Percentiles rank a stretch among this genome's conserved stretches.
phyloP scores from a whole-genome alignment of 73 alveolate genomes.

The Paramecium bursaria region DNA sequence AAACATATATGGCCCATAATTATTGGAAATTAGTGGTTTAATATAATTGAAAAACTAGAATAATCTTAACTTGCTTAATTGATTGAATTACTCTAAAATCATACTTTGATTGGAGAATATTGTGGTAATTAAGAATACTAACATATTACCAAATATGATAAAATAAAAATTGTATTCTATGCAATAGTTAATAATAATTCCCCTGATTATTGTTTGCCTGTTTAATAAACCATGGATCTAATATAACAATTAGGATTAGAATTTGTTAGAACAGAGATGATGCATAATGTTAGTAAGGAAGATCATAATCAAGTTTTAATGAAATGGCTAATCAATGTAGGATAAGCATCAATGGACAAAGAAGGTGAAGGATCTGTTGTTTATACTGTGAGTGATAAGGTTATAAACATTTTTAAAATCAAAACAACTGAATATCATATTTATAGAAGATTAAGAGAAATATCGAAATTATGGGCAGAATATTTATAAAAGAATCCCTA shows the following conservation, averaged over 20 bases:
- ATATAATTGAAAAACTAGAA: conserved; percentile 72
- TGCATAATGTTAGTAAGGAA: conserved; percentile 74
- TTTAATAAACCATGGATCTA: conserved; percentile 76
- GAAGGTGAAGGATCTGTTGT: conserved; percentile 96
- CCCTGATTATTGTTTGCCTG: conserved; percentile 79
- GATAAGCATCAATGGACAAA: conserved; percentile 80
- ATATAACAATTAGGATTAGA: conserved; percentile 81
- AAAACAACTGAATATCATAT: conserved; percentile 94
- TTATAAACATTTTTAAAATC: conserved; percentile 81
- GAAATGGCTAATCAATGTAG: conserved; percentile 76
- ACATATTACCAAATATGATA: conserved; percentile 88
- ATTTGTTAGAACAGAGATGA: conserved; percentile 75
- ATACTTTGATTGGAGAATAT: conserved; percentile 95
- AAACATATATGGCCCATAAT: conserved; percentile 88
- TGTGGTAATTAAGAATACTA: conserved; percentile 91
- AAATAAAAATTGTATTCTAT: conserved; percentile 83
- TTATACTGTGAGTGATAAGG: conserved; percentile 77
- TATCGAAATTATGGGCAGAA: conserved; percentile 72
- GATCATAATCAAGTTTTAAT: conserved; percentile 72
- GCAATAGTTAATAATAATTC: conserved; percentile 92
- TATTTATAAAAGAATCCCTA: not conserved
- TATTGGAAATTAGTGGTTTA: conserved; percentile 93
- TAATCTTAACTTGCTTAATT: conserved; percentile 77
- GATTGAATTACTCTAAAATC: conserved; percentile 79
- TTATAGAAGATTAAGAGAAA: conserved; percentile 94